Base-by-base conservation (phyloP, 78 protist genomes). In the Blattamonas nauphoetae region DNA sequence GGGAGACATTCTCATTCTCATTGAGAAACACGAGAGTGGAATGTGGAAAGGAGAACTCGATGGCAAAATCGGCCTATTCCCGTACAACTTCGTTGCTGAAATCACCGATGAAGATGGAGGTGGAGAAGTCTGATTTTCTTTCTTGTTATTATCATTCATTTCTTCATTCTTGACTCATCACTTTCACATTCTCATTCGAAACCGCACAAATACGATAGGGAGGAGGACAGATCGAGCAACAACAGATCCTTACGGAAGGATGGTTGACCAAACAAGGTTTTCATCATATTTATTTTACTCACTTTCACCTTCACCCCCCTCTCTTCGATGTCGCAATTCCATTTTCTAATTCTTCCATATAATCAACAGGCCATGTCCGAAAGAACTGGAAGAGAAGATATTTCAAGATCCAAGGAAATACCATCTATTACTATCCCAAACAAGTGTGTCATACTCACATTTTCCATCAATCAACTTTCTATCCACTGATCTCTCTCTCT, bases 231-330 rank as follows among this genome's bases (percentile, higher is more conserved):
- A 21, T 21, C 38, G 71, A 55, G 11, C 11, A 11, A 29, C 11
- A 11, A 29, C 71, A 11, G 11, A 21, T 11, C 11, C 11, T 55
- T 55, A 55, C 71, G 11, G 71, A 55, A 55, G 90, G 90, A 1
- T 88, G 2, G 3, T 1, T 88, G 34, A 88, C 90, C 1, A 88
- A 88, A 64, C 90, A 88, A 41, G 71, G 71, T 55, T n/a, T n/a
- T n/a, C n/a, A n/a, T n/a, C n/a, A n/a, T n/a, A n/a, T n/a, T n/a
- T n/a, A n/a, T n/a, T n/a, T n/a, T n/a, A n/a, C n/a, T n/a, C n/a
- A n/a, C n/a, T n/a, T n/a, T n/a, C n/a, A n/a, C n/a, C n/a, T n/a
- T n/a, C n/a, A n/a, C n/a, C n/a, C n/a, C n/a, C n/a, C n/a, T n/a
- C n/a, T n/a, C n/a, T n/a, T n/a, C n/a, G n/a, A n/a, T n/a, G n/a